Conservation (phyloP, 225 moss, liverwort and hornwort genomes). For the Neckera pumila region DNA sequence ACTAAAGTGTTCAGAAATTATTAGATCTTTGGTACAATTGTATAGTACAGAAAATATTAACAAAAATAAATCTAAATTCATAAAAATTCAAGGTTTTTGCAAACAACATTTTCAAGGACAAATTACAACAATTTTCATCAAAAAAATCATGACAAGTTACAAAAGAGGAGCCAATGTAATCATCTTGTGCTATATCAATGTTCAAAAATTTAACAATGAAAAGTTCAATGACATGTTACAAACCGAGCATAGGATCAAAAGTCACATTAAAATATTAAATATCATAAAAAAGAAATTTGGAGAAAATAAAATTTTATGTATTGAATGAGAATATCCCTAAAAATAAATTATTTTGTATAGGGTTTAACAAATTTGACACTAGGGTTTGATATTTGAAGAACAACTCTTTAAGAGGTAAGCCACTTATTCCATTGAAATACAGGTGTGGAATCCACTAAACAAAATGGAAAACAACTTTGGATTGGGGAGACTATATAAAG, state of each 20-base stretch:
- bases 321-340: background rate
- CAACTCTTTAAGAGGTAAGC: background rate
- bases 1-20: background rate
- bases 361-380: accelerated
- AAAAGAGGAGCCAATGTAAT: background rate
- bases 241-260: background rate
- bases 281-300: background rate
- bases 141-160: background rate
- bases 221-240: background rate
- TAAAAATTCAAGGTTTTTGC: background rate
- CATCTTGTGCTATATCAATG: background rate
- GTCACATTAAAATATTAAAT: no score
- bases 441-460: accelerated
- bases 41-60: background rate
- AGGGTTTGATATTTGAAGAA: background rate
- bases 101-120: background rate
- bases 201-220: background rate
- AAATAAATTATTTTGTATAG: background rate
- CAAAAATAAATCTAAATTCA: background rate
- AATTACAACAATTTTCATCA: background rate
- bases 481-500: accelerated
- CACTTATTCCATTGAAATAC: background rate
- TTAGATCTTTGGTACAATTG: background rate
- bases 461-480: background rate
- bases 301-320: background rate